Base-by-base conservation (phyloP, 768 basidiomycete genomes). In the Arthromyces matolae region DNA sequence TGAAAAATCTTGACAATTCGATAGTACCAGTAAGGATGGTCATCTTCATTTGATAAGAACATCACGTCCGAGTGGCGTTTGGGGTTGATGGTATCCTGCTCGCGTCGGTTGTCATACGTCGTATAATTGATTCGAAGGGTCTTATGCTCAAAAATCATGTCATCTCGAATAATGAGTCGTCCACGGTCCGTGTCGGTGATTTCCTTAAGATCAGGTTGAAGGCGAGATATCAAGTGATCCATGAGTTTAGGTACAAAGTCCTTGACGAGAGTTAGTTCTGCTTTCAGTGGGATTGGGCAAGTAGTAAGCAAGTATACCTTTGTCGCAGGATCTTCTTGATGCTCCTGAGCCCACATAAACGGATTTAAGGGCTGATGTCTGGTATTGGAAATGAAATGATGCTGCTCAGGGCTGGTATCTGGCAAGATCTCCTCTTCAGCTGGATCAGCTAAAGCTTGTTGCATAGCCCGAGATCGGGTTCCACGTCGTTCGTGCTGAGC, bases 101-200 rank as follows among this genome's bases (percentile, higher is more conserved):
- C 56, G 8, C 65, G 60, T 14, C 61, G 62, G 34, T 72, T 45
- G 54, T 77, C 67, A 56, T 76, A 77, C 0, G 69, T 68, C 0
- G 68, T 74, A 50, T 70, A 74, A 57, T 73, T 71, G 53, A 74
- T 37, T 0, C 57, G 57, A 5, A 52, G 42, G 2, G 55, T 53
- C 32, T 45, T 51, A 43, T 64, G 61, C n/a, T 35, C 18, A 41
- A 56, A 65, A 24, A 63, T 48, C 16, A 45, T 40, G 24, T 56
- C 43, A 27, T 60, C 34, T 16, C 35, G 8, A 33, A 66, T 54
- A 9, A 50, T 50, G 0, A 68, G 56, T 19, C 44, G 41, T 2
- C 46, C n/a, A 5, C 52, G 50, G 25, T 65, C 58, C 1, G 25
- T 49, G 12, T 49, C 37, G 8, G 42, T 49, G 36, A 59, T 50